A percentile compares a stretch with the other conserved stretches of the same genome.
Evolutionary conservation across 2,329 filamentous ascomycete genomes (phyloP).

Genomic region (Colletotrichum tanaceti): DNA sequence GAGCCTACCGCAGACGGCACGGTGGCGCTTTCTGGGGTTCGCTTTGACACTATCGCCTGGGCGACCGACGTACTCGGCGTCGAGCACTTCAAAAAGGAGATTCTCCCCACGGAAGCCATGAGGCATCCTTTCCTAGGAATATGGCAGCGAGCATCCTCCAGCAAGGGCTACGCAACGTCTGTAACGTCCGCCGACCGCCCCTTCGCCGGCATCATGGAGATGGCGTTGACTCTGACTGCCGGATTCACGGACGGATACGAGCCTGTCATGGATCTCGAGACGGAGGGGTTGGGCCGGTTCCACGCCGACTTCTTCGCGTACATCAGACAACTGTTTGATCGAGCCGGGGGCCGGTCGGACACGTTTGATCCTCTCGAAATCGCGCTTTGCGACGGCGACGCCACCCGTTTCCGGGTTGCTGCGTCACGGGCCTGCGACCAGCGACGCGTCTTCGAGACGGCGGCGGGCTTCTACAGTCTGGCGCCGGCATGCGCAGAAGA

Average conservation of each 20-base stretch:
- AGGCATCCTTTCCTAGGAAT: conserved; percentile 13
- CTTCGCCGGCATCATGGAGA: not conserved
- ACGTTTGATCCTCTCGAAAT: conserved; percentile 15
- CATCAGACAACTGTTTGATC: not conserved
- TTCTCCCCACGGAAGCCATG: not conserved
- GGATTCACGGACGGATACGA: conserved; percentile 21
- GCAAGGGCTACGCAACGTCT: not conserved
- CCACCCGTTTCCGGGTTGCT: not conserved
- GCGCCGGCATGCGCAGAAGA: conserved; percentile 14
- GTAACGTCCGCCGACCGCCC: not conserved
- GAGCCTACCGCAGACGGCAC: conserved; percentile 2
- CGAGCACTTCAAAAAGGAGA: conserved; percentile 15
- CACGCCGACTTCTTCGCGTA: conserved; percentile 20
- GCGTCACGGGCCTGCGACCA: conserved; percentile 24
- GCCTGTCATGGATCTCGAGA: not conserved
- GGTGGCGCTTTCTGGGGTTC: conserved; percentile 13
- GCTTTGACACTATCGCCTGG: conserved; percentile 24
- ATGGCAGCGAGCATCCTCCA: conserved; percentile 16
- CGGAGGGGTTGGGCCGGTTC: not conserved
- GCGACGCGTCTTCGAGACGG: conserved; percentile 16
- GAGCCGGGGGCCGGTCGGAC: not conserved
- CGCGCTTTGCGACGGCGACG: conserved; percentile 1
- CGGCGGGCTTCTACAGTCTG: conserved; percentile 12
- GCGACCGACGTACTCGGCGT: conserved; percentile 2
- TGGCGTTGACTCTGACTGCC: conserved; percentile 15